Percentiles rank a stretch among this genome's conserved stretches.
Conservation (phyloP, 495 filamentous ascomycete species). For the Chaetomidium leptoderma region DNA sequence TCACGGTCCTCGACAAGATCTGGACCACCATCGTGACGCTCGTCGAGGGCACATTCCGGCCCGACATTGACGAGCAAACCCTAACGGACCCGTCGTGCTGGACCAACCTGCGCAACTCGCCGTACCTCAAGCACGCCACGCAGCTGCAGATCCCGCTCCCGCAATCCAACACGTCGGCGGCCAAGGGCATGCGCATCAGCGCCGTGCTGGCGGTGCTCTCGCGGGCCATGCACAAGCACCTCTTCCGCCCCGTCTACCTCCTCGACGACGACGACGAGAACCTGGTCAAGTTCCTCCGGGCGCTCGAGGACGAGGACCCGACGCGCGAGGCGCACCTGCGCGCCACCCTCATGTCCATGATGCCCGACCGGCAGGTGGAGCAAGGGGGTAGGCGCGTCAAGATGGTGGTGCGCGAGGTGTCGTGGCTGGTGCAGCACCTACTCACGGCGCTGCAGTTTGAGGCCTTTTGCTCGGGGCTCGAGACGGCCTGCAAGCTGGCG, state of each 20-base stretch:
- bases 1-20: slow-evolving; percentile 37
- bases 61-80: slow-evolving; percentile 32
- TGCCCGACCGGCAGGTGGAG: slow-evolving; percentile 33
- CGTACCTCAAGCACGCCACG: slow-evolving; percentile 37
- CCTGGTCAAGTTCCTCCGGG: slow-evolving; percentile 33
- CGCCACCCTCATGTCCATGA: slow-evolving; percentile 27
- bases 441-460: slow-evolving; percentile 34
- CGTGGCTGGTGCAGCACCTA: slow-evolving; percentile 38
- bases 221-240: slow-evolving; percentile 33
- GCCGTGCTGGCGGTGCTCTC: slow-evolving; percentile 37
- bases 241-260: slow-evolving; percentile 38
- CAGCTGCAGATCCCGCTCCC: slow-evolving; percentile 34
- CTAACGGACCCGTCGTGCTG: slow-evolving; percentile 36
- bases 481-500: slow-evolving; percentile 30
- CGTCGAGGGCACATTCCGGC: slow-evolving; percentile 35
- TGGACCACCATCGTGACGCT: slow-evolving; percentile 38
- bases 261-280: slow-evolving; percentile 34
- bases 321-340: slow-evolving; percentile 33
- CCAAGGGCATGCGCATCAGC: slow-evolving; percentile 39
- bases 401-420: slow-evolving; percentile 36
- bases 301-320: slow-evolving; percentile 35
- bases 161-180: slow-evolving; percentile 35
- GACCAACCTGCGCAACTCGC: slow-evolving; percentile 37
- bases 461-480: slow-evolving; percentile 33
- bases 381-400: slow-evolving; percentile 32